phyloP scores from a whole-genome alignment of 306 rosid species.

The Cucurbita maxima region DNA sequence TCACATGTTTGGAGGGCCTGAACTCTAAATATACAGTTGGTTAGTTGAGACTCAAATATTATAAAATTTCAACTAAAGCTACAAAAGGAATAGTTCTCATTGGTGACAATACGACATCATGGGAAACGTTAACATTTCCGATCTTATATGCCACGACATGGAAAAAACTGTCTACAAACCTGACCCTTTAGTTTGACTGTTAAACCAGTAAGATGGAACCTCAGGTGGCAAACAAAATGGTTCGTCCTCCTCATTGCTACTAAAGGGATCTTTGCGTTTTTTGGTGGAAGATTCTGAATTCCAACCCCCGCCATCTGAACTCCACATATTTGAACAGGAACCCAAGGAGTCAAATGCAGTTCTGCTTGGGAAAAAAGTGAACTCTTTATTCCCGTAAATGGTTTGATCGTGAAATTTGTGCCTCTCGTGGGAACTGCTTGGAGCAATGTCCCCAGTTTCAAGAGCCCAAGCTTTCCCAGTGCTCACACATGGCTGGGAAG shows the following conservation, averaged over 20 bases:
- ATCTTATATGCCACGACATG: conserved; percentile 37
- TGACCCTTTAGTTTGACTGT: conserved; percentile 36
- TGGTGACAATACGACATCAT: conserved; percentile 22
- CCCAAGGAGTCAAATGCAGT: conserved; percentile 33
- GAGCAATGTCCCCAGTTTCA: conserved; percentile 39
- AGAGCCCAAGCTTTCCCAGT: conserved; percentile 30
- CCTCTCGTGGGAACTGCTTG: conserved; percentile 37
- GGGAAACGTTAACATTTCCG: conserved; percentile 24
- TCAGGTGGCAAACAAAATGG: conserved; percentile 60
- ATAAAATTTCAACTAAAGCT: conserved; percentile 19
- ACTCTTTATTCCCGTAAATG: conserved; percentile 30
- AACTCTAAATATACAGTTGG: neutral
- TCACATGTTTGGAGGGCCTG: neutral
- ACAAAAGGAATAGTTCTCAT: conserved; percentile 13
- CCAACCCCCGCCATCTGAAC: conserved; percentile 40
- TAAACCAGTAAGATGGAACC: conserved; percentile 55
- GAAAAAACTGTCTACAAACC: conserved; percentile 60
- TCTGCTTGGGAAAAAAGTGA: conserved; percentile 46
- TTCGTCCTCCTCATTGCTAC: conserved; percentile 49
- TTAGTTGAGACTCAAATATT: conserved; percentile 1
- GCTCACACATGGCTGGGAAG: conserved; percentile 28
- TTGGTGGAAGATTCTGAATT: conserved; percentile 31
- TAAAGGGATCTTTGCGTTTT: conserved; percentile 59
- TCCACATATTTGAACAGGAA: conserved; percentile 29
- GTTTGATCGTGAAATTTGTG: conserved; percentile 27